Percentiles rank a stretch among this genome's conserved stretches.
Evolutionary conservation across 2,329 filamentous ascomycete species (phyloP).

Genomic region (Cercospora citrullina): DNA sequence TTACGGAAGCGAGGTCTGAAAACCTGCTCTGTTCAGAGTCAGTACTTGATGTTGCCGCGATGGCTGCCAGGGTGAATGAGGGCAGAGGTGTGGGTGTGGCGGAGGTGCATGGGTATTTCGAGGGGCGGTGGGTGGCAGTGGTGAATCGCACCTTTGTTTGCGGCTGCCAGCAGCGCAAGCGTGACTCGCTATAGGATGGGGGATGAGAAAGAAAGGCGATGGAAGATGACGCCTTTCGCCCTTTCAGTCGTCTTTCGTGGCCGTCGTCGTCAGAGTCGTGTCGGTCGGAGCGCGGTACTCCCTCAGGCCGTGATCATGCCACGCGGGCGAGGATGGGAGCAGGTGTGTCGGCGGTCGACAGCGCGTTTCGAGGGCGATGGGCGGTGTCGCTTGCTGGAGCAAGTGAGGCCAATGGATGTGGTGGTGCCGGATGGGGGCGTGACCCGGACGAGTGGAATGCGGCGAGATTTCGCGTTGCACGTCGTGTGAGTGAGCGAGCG

Average conservation of each 20-base stretch:
- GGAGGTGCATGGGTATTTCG: slow-evolving; percentile 13
- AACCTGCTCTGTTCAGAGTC: slow-evolving; percentile 15
- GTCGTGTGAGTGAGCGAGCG: not conserved
- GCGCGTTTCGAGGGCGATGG: slow-evolving; percentile 4
- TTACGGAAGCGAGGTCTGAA: slow-evolving; percentile 14
- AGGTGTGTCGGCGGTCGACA: not conserved
- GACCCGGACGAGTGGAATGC: not conserved
- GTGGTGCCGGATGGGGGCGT: not conserved
- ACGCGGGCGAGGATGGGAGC: slow-evolving; percentile 2
- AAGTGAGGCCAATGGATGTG: slow-evolving; percentile 12
- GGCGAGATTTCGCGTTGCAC: not conserved
- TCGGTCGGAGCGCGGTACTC: slow-evolving; percentile 8
- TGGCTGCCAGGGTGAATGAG: not conserved
- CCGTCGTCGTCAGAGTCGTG: slow-evolving; percentile 3
- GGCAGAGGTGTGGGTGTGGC: not conserved
- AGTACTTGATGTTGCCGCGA: slow-evolving; percentile 31
- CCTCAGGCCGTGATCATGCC: slow-evolving; percentile 17
- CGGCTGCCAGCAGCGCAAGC: slow-evolving; percentile 30
- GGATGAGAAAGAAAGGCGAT: slow-evolving; percentile 6
- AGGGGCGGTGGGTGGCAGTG: slow-evolving; percentile 6
- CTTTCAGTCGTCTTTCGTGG: not conserved
- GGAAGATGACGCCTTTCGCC: not conserved
- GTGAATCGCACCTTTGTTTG: slow-evolving; percentile 26
- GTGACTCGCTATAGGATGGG: slow-evolving; percentile 20
- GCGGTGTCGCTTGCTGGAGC: slow-evolving; percentile 14